These are phyloP conservation scores for Cucurbita maxima DNA, from an alignment of 306 rosid species.

Conservation along the genomic window DNA sequence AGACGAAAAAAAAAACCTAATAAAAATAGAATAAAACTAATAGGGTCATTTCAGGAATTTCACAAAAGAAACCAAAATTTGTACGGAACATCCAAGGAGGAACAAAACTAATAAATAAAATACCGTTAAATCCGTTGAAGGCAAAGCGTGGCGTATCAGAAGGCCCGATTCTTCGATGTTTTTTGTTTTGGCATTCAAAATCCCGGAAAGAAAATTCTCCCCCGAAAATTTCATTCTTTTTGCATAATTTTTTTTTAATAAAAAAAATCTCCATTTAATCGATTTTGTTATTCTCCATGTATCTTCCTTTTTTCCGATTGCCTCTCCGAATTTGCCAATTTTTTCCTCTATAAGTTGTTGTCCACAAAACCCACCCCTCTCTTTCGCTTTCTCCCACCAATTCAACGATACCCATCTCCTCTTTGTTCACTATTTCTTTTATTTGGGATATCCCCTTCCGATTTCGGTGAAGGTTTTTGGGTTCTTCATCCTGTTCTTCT, in stretches of 20 bases:
- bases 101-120: neutral
- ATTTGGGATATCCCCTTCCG: neutral
- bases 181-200: neutral
- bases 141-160: neutral
- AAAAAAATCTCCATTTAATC: neutral
- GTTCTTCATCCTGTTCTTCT: neutral
- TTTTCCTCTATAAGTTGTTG: constrained; percentile 8
- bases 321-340: neutral
- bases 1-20: too few species aligned
- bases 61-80: neutral
- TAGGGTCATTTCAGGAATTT: neutral
- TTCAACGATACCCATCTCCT: neutral
- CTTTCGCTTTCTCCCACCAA: neutral
- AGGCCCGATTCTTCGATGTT: neutral
- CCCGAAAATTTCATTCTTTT: too few species aligned
- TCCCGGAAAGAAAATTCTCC: too few species aligned
- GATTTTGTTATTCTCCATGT: neutral
- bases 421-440: neutral
- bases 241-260: neutral
- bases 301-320: neutral
- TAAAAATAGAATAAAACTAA: too few species aligned
- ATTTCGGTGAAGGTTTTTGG: neutral
- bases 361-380: constrained; percentile 4
- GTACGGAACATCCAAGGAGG: constrained; percentile 6
- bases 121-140: constrained; percentile 20